Percentiles rank a stretch among this genome's conserved stretches.
These are phyloP conservation scores for Boletus coccyginus DNA, from an alignment of 768 basidiomycete genomes.

Conservation along the genomic window DNA sequence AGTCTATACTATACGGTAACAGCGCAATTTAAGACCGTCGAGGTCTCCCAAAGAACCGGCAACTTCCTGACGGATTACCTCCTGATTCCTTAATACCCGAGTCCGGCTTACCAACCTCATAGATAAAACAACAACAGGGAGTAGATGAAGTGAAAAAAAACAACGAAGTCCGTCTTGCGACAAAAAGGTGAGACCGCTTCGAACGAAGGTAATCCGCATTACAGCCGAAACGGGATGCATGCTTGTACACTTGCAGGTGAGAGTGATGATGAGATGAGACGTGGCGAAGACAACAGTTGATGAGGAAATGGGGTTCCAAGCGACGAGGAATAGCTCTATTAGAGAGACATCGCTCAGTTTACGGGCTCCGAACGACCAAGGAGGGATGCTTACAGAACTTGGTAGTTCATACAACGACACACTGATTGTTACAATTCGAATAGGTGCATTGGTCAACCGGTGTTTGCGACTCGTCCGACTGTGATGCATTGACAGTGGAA, in stretches of 20 bases:
- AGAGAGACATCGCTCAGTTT: not conserved
- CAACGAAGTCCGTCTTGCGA: constrained; percentile 12
- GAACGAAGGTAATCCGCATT: constrained; percentile 20
- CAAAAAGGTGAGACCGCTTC: constrained; percentile 1
- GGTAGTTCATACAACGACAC: constrained; percentile 19
- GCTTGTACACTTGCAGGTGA: constrained; percentile 2
- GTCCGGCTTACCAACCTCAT: constrained; percentile 1
- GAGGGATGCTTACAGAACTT: constrained; percentile 9
- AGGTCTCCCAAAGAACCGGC: constrained; percentile 5
- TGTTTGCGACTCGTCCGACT: constrained; percentile 1
- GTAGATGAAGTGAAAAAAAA: not conserved
- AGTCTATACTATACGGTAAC: constrained; percentile 4
- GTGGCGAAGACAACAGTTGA: not conserved
- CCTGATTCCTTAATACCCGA: constrained; percentile 1
- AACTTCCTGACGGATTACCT: constrained; percentile 5
- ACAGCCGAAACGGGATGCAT: constrained; percentile 1
- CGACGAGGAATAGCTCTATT: not conserved
- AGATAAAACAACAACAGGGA: constrained; percentile 2
- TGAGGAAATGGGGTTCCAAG: not conserved
- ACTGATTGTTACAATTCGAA: not conserved
- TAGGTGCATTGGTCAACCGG: constrained; percentile 10
- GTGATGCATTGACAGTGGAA: not conserved
- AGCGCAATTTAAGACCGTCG: not conserved
- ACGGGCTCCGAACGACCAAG: not conserved
- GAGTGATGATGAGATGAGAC: not conserved